Evolutionary conservation across 139 green algal species (phyloP), one percentile per base, ranked within the genome.

Genomic region (Volvox africanus): DNA sequence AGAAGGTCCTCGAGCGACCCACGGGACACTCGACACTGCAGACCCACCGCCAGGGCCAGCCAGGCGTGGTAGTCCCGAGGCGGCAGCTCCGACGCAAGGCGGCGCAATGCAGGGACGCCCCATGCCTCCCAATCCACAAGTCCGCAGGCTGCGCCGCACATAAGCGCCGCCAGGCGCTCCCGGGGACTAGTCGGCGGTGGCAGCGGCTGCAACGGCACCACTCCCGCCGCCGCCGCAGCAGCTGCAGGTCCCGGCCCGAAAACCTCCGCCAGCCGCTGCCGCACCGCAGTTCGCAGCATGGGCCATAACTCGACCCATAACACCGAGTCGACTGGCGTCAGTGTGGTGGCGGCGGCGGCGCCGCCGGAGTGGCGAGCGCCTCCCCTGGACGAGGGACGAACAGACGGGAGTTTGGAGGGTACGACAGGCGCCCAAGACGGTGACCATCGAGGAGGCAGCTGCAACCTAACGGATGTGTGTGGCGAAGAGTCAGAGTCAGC

Each of bases 301-400:
- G 85, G 85, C 85, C 85, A 89, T 20, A 89, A 68, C 69, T 55
- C 33, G 37, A 71, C 21, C 85, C 85, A 89, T 0, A 89, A 5
- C 11, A 19, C 0, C 21, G 77, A 17, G 5, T 82, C 85, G 5
- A 89, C n/a, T 0, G 69, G 2, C 1, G 85, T 20, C 17, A 35
- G 81, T n/a, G 13, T 17, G 55, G 61, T 37, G 1, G 24, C 22
- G 44, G 35, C 20, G 20, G 2, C 44, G 44, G 37, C 22, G 20
- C 26, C 44, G 80, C 80, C 80, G 37, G 65, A 73, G 65, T 28
- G 65, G 65, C 21, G 65, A 28, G 2, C 65, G 21, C 65, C 6
- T 73, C 65, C 65, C 21, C 9, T 55, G 44, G 44, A 55, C 44
- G 44, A 55, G 44, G 44, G 9, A 5, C 44, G 44, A 55, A 55